A percentile compares a stretch with the other conserved stretches of the same genome.
These are phyloP conservation scores for Porcisia hertigi DNA, from an alignment of 208 protist genomes.

Conservation along the genomic window DNA sequence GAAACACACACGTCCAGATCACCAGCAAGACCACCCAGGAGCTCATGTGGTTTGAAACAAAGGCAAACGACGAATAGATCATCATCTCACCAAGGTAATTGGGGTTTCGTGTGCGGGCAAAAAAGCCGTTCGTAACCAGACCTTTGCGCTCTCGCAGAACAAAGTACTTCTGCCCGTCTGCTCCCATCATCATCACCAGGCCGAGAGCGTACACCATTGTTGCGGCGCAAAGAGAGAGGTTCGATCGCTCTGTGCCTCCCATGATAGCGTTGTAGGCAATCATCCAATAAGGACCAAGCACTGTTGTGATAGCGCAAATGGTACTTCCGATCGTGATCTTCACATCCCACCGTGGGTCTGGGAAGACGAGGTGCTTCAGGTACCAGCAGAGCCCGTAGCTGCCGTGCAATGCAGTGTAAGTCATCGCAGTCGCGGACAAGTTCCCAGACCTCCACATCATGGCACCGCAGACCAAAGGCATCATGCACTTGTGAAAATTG, in stretches of 20 bases:
- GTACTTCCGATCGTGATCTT: conserved; percentile 67
- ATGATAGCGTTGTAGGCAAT: conserved; percentile 84
- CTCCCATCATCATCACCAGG: conserved; percentile 72
- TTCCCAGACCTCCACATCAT: conserved; percentile 77
- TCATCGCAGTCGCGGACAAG: conserved; percentile 75
- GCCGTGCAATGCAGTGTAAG: conserved; percentile 86
- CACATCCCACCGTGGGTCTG: conserved; percentile 79
- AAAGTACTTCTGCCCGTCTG: conserved; percentile 88
- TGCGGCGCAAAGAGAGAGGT: conserved; percentile 45
- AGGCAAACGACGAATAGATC: conserved; percentile 87
- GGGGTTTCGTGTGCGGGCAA: conserved; percentile 73
- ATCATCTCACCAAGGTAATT: conserved; percentile 91
- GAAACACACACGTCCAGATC: conserved; percentile 72
- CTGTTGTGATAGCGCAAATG: conserved; percentile 35
- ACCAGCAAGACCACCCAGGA: conserved; percentile 64
- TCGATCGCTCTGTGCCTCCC: conserved; percentile 43
- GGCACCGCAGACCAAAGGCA: conserved; percentile 58
- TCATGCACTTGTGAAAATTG: conserved; percentile 83
- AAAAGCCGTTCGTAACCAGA: conserved; percentile 87
- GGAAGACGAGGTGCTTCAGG: conserved; percentile 82
- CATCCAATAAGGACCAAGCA: conserved; percentile 83
- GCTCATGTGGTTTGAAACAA: conserved; percentile 45
- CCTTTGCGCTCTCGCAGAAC: conserved; percentile 59
- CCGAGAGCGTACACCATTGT: conserved; percentile 67
- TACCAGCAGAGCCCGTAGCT: conserved; percentile 90